Conservation (phyloP, 768 basidiomycete species). For the Kwoniella sp. region DNA sequence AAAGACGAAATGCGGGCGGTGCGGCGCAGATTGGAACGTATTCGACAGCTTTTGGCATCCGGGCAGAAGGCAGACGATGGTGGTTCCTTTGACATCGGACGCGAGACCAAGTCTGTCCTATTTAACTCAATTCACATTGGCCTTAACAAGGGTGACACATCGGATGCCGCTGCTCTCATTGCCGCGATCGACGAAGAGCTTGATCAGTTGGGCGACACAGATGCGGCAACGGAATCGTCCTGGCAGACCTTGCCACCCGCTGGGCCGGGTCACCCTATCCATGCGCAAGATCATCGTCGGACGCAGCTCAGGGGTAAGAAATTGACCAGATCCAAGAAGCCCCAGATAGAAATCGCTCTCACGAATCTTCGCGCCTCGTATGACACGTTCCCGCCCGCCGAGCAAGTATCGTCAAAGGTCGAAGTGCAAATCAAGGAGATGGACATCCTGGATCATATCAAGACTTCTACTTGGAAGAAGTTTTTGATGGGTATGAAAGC, state of each 20-base stretch:
- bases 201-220: conserved; percentile 56
- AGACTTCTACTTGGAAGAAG: conserved; percentile 97
- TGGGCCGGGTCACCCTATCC: background rate
- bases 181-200: conserved; percentile 92
- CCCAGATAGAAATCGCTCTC: conserved; percentile 81
- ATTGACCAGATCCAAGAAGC: conserved; percentile 57
- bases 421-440: conserved; percentile 66
- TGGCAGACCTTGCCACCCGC: conserved; percentile 73
- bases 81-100: conserved; percentile 55
- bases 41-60: conserved; percentile 81
- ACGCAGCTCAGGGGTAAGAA: conserved; percentile 13
- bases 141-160: conserved; percentile 64
- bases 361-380: conserved; percentile 62
- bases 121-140: conserved; percentile 96
- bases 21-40: conserved; percentile 76
- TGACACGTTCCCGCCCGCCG: conserved; percentile 41
- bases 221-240: conserved; percentile 68
- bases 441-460: conserved; percentile 95
- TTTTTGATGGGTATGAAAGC: conserved; percentile 81
- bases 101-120: conserved; percentile 67
- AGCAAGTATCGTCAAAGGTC: conserved; percentile 48
- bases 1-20: conserved; percentile 85
- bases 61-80: conserved; percentile 80
- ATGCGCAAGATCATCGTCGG: too few species aligned
- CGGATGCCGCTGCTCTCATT: conserved; percentile 71